These are phyloP conservation scores for Coccomyxa subellipsoidea DNA, from an alignment of 163 green algal species.

Conservation along the genomic window DNA sequence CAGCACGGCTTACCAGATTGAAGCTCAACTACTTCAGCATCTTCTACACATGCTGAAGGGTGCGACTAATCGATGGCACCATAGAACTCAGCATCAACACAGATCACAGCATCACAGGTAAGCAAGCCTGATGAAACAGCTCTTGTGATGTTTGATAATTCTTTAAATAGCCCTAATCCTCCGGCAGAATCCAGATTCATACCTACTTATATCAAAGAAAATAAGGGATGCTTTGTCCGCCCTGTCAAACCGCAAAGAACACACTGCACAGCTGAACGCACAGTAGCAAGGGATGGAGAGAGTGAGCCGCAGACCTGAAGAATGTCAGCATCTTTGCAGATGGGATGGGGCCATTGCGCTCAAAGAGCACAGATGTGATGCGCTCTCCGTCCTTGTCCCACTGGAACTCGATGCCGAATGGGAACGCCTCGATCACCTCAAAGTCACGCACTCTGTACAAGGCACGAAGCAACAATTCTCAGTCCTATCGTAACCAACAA, in stretches of 20 bases:
- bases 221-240: too few species aligned
- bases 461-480: not conserved
- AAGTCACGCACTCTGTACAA: slow-evolving; percentile 86
- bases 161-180: too few species aligned
- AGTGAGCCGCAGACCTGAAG: slow-evolving; percentile 39
- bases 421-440: slow-evolving; percentile 86
- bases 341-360: slow-evolving; percentile 69
- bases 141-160: too few species aligned
- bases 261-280: too few species aligned
- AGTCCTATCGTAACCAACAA: not conserved
- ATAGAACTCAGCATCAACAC: too few species aligned
- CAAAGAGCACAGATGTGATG: slow-evolving; percentile 72
- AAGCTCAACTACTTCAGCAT: not conserved
- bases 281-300: not conserved
- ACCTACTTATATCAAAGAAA: too few species aligned
- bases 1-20: not conserved
- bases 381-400: slow-evolving; percentile 74
- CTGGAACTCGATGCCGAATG: slow-evolving; percentile 67
- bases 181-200: too few species aligned
- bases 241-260: too few species aligned
- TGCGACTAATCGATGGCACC: too few species aligned
- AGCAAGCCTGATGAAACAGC: too few species aligned
- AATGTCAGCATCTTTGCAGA: slow-evolving; percentile 91
- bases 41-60: too few species aligned
- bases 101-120: too few species aligned